Percentiles rank a stretch among this genome's conserved stretches.
These are phyloP conservation scores for Aspergillus quadrilineatus DNA, from an alignment of 2,329 filamentous ascomycete species.

Conservation along the genomic window DNA sequence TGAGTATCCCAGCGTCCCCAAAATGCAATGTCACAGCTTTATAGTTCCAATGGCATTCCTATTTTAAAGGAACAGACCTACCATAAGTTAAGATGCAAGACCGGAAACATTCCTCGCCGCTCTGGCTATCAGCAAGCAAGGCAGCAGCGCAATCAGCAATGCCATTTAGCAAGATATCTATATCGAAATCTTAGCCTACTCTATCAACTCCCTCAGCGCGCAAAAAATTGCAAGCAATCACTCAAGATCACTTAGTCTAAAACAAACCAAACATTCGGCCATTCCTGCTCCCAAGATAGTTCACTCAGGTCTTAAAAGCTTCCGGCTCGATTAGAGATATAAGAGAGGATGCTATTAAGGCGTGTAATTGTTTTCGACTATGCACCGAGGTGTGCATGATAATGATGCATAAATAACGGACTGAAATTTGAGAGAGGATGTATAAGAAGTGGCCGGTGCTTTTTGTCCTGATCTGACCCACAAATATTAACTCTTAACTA, in stretches of 20 bases:
- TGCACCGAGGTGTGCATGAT: neutral
- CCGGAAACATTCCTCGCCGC: slow-evolving; percentile 14
- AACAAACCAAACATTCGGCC: slow-evolving; percentile 52
- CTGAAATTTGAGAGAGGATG: neutral
- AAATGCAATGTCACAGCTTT: too few relatives aligned
- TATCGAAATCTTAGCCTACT: slow-evolving; percentile 17
- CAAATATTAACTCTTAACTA: neutral
- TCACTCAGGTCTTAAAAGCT: slow-evolving; percentile 49
- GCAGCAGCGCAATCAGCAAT: slow-evolving; percentile 13
- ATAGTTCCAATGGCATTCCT: neutral
- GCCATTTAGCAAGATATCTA: slow-evolving; percentile 7
- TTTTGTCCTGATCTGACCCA: neutral
- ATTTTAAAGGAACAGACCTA: neutral
- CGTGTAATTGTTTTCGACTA: neutral
- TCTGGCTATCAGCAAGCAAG: slow-evolving; percentile 18
- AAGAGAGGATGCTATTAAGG: too few relatives aligned
- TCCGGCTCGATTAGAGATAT: slow-evolving; percentile 47
- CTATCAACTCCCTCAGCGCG: slow-evolving; percentile 32
- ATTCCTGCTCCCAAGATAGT: slow-evolving; percentile 43
- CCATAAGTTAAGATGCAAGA: neutral
- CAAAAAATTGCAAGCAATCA: slow-evolving; percentile 48
- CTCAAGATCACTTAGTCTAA: slow-evolving; percentile 41
- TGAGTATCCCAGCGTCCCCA: neutral
- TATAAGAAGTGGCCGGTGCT: neutral
- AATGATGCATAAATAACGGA: neutral